A percentile compares a stretch with the other conserved stretches of the same genome.
These are phyloP conservation scores for Cyanidiococcus yangmingshanensis DNA, from an alignment of 23 red algal species.

Conservation along the genomic window DNA sequence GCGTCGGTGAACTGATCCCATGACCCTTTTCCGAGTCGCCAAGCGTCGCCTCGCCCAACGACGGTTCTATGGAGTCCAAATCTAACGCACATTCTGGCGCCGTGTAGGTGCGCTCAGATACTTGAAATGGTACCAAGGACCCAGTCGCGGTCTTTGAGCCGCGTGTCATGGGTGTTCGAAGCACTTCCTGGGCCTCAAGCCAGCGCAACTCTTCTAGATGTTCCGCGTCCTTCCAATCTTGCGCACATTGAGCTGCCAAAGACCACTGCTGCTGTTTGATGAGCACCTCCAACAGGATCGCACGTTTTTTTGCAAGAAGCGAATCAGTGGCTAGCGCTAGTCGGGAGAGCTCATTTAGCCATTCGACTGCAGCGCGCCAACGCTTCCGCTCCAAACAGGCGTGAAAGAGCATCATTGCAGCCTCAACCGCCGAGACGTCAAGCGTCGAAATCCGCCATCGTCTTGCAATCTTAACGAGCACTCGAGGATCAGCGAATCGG, in stretches of 20 bases:
- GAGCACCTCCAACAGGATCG: not conserved
- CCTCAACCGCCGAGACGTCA: not conserved
- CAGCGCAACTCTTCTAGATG: not conserved
- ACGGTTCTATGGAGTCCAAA: not conserved
- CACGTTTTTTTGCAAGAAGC: not conserved
- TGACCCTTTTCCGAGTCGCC: not conserved
- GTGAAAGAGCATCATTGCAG: not conserved
- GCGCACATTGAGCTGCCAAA: not conserved
- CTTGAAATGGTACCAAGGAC: not conserved
- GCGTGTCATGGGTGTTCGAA: no score
- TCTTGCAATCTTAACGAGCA: not conserved
- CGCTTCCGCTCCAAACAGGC: not conserved
- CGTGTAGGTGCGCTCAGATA: not conserved
- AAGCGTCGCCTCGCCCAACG: not conserved
- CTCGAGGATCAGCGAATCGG: not conserved
- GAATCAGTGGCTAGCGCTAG: not conserved
- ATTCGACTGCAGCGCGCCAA: not conserved
- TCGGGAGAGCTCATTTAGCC: not conserved
- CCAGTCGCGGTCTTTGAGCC: not conserved
- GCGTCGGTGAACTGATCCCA: not conserved
- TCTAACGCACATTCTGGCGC: not conserved
- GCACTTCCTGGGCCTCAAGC: no score
- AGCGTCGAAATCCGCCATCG: not conserved
- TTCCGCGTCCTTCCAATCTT: not conserved
- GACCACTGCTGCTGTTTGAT: not conserved